These are phyloP conservation scores for Plasmodium inui DNA, from an alignment of 169 alveolate genomes.

Conservation along the genomic window DNA sequence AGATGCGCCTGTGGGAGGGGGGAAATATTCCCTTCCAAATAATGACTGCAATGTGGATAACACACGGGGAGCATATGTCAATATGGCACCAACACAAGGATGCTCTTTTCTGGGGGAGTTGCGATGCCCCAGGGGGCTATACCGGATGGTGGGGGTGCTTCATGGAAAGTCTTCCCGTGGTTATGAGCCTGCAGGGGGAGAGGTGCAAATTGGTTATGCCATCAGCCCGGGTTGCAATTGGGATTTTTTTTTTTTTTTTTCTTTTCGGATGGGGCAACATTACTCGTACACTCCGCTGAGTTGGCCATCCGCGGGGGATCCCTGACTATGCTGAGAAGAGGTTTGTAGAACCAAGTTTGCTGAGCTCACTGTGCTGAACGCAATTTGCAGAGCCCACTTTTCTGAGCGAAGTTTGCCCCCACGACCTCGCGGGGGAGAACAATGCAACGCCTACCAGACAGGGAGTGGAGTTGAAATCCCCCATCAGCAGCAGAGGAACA, in stretches of 20 bases:
- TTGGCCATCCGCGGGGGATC: neutral
- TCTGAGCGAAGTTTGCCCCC: neutral
- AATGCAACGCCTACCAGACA: neutral
- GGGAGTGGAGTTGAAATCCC: conserved; percentile 66
- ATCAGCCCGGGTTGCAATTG: neutral
- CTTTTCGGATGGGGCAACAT: neutral
- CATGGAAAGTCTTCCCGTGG: conserved; percentile 20
- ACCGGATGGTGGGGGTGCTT: conserved; percentile 54
- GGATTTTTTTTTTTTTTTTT: too few relatives aligned
- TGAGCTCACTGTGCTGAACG: neutral
- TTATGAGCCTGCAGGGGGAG: conserved; percentile 37
- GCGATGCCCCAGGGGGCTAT: neutral
- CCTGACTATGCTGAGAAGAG: conserved; percentile 6
- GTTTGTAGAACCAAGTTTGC: neutral
- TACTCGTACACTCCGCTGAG: conserved; percentile 69
- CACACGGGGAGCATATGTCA: neutral
- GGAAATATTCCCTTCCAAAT: neutral
- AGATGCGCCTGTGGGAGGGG: conserved; percentile 7
- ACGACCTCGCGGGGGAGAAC: neutral
- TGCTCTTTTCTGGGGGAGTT: neutral
- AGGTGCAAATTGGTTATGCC: neutral
- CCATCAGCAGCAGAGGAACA: conserved; percentile 43
- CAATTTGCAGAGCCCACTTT: neutral
- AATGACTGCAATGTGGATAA: neutral
- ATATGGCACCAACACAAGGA: neutral